Base-by-base conservation (phyloP, 1,284 basidiomycete genomes). In the Papiliotrema laurentii region DNA sequence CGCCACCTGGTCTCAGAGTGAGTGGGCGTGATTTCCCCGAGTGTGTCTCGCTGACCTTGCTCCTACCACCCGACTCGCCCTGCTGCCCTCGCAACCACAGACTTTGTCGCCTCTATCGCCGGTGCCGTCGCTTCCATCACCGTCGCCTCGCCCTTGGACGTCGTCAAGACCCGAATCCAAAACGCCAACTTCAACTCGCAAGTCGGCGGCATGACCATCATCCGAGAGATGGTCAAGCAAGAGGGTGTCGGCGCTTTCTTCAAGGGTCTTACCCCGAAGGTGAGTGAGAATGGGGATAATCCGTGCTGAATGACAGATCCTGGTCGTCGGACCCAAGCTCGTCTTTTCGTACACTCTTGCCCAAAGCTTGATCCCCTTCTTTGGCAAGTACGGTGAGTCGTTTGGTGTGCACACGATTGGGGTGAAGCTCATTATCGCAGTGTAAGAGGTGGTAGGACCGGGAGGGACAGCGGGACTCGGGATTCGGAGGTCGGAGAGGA, bases 291-390 rank as follows among this genome's bases (percentile, higher is more conserved):
- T 19, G 18, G 14, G 10, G 14, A 28, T 21, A 31, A 33, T n/a
- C n/a, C 19, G 14, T 26, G 7, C 22, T 21, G 11, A 6, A 37
- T 27, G 34, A 18, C 66, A 89, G 88, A 89, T 97, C 61, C 80
- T 97, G 33, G 92, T 97, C 52, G 93, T 97, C 27, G 94, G 93
- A 46, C 94, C 94, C 50, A 97, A 98, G 78, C 82, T 98, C 35
- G 89, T 98, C 58, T 97, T 97, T 80, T 92, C 88, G 61, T 97
- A 96, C 78, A 98, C 94, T 24, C 81, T 97, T 9, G 94, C 94
- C 5, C 94, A 98, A 76, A 87, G 86, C 21, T 79, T 98, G 69
- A 97, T 98, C 76, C 94, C 94, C 38, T 79, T 86, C 70, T 97
- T 96, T 73, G 84, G 86, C 47, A 85, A 92, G 73, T 92, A 89